Conservation (phyloP, 805 yeast species). For the Schizosaccharomyces osmophilus region DNA sequence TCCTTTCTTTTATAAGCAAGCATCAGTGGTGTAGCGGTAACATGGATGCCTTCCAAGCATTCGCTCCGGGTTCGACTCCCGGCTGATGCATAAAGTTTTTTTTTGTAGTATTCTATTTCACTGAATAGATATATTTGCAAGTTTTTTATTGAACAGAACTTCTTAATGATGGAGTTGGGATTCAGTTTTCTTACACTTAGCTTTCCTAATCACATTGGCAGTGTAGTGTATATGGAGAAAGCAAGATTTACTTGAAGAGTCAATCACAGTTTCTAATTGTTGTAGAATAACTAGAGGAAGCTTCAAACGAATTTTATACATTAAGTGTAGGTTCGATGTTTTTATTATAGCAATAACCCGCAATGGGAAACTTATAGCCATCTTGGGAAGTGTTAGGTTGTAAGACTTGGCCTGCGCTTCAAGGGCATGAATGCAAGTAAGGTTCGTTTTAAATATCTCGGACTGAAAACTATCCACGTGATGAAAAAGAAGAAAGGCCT, state of each 20-base stretch:
- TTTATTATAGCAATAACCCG: not conserved
- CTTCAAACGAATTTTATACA: too few relatives aligned
- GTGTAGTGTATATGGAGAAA: too few relatives aligned
- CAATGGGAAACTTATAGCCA: not conserved
- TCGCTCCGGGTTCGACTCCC: not conserved
- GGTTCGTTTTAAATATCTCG: constrained; percentile 33
- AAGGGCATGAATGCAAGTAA: constrained; percentile 5
- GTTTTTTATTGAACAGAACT: too few relatives aligned
- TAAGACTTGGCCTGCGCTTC: not conserved
- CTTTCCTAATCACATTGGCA: too few relatives aligned
- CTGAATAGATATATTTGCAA: too few relatives aligned
- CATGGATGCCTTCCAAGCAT: not conserved
- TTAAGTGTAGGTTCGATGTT: not conserved
- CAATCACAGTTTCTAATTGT: too few relatives aligned
- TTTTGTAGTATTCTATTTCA: too few relatives aligned
- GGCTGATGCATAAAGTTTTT: not conserved
- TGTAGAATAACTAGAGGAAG: too few relatives aligned
- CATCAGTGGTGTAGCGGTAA: not conserved
- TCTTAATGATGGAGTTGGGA: too few relatives aligned
- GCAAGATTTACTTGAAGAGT: too few relatives aligned
- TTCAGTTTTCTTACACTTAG: too few relatives aligned
- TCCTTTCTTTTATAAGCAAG: not conserved
- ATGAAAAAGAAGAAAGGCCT: constrained; percentile 20
- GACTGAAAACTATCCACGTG: constrained; percentile 32
- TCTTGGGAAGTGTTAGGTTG: not conserved